Evolutionary conservation across 2,329 filamentous ascomycete species (phyloP), one percentile per base, ranked within the genome.

Genomic region (Penicillium sp.): DNA sequence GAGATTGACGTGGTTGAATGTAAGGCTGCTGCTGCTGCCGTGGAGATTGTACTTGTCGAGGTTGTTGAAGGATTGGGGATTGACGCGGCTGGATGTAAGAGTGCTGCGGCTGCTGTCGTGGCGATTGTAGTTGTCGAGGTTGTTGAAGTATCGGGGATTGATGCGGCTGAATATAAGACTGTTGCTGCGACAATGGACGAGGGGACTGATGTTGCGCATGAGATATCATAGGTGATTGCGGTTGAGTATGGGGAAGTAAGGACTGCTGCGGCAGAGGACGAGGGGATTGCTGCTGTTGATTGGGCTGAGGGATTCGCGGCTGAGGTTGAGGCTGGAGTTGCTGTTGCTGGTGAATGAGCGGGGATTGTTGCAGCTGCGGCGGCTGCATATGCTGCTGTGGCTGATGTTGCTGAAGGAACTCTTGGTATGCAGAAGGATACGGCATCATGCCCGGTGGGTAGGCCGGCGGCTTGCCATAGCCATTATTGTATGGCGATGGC

Each of bases 381-480:
- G 15, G 48, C 15, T 50, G 48, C 18, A 50, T 50, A n/a, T 59
- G 55, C 40, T 58, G 62, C 45, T 51, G 49, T 18, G 56, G 64
- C 23, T 56, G 63, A 23, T 53, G 54, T 35, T 62, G 61, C 35
- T 69, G 67, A 26, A 57, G 61, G 49, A 67, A 71, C 14, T 65
- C 73, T 20, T 68, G 55, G 43, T 73, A 74, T 31, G 61, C 41
- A 53, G 50, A 52, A 26, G 65, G 58, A 62, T 72, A 73, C 6
- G 64, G 55, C 43, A 72, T 67, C 64, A 73, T 67, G 31, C 64
- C 64, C 56, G 69, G 69, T 6, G 72, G 67, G 58, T 73, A 75
- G 18, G 63, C 57, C 43, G 65, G 58, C n/a, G 68, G 64, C 52
- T 75, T 75, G 55, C 67, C 66, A 68, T 74, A 75, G 51, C 67